phyloP scores from a whole-genome alignment of 169 alveolate genomes.

The Besnoitia besnoiti region DNA sequence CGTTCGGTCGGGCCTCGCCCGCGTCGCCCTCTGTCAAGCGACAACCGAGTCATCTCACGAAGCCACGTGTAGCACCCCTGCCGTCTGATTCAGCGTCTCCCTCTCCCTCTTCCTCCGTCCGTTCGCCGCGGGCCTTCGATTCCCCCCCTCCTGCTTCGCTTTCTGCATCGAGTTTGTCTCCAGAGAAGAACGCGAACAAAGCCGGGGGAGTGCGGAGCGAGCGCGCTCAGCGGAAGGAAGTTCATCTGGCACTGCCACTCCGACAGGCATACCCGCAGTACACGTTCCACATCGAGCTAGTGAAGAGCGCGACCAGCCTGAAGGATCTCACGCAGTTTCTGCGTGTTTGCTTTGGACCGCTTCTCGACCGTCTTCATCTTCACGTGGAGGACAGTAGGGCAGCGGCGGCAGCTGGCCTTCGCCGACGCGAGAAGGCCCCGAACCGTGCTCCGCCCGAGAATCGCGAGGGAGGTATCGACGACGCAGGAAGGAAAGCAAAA shows the following conservation, averaged over 20 bases:
- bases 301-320: background rate
- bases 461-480: too few species aligned
- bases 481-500: too few species aligned
- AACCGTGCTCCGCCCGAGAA: background rate
- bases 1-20: slow-evolving; percentile 32
- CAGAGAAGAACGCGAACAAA: too few species aligned
- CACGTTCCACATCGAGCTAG: background rate
- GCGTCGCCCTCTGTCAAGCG: background rate
- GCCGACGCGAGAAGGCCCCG: background rate
- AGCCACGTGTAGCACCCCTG: background rate
- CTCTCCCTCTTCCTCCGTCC: background rate
- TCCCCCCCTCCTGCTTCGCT: background rate
- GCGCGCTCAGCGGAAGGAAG: background rate
- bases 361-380: background rate
- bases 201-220: background rate
- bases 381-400: background rate
- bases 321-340: background rate
- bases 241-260: background rate
- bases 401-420: background rate
- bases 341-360: background rate
- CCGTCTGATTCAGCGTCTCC: too few species aligned
- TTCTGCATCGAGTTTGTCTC: too few species aligned
- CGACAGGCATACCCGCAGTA: background rate
- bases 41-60: background rate
- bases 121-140: background rate